A percentile compares a stretch with the other conserved stretches of the same genome.
These are phyloP conservation scores for Rhododendron griersonianum DNA, from an alignment of 148 eudicot genomes.

Conservation along the genomic window DNA sequence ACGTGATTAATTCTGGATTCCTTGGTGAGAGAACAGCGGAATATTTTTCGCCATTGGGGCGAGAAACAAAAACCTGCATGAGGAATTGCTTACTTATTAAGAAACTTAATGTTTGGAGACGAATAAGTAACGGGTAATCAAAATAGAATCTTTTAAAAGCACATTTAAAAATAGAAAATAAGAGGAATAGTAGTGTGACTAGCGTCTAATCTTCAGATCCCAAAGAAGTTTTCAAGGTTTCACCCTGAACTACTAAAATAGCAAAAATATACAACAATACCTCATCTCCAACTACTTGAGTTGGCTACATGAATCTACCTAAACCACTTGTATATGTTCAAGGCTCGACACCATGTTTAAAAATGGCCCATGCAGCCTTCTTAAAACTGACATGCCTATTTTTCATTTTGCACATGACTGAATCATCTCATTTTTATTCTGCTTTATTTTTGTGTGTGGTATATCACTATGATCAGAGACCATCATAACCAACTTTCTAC, in stretches of 20 bases:
- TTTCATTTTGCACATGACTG: not conserved
- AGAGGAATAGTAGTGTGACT: not conserved
- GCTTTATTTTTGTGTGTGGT: not conserved
- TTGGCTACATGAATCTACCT: not conserved
- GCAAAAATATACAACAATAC: not conserved
- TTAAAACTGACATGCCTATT: not conserved
- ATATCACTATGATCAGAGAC: not conserved
- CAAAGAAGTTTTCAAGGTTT: not conserved
- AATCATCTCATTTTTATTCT: not conserved
- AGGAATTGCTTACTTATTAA: not conserved
- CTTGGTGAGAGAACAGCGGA: slow-evolving; percentile 75
- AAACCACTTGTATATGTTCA: not conserved
- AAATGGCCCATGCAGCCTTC: not conserved
- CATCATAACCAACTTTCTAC: not conserved
- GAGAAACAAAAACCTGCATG: slow-evolving; percentile 81
- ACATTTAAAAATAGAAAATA: not conserved
- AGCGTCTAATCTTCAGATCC: not conserved
- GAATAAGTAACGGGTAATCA: not conserved
- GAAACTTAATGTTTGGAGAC: not conserved
- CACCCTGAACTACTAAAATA: not conserved
- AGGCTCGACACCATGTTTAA: not conserved
- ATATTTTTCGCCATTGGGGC: slow-evolving; percentile 64
- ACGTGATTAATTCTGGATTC: slow-evolving; percentile 53
- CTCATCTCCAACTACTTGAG: not conserved
- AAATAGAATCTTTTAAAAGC: not conserved